Base-by-base conservation (phyloP, 371 early-diverging fungal genomes). In the Lichtheimia ramosa region DNA sequence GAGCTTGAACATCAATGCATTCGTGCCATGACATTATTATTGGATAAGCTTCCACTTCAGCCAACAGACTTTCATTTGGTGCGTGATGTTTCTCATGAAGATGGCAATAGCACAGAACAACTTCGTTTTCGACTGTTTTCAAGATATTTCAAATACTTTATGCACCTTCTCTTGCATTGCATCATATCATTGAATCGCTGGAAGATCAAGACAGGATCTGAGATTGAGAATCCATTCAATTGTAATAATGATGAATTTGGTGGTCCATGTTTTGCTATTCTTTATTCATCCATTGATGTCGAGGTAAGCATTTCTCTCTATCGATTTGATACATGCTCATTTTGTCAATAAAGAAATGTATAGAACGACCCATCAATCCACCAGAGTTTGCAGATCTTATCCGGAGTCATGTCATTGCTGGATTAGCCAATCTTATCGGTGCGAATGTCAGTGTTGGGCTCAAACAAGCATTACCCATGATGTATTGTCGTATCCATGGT, bases 381-480 rank as follows among this genome's bases (percentile, higher is more conserved):
- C n/a, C n/a, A 1, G 46, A 46, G 10, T 46, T 46, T 46, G 46
- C 46, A n/a, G n/a, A 46, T 16, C 46, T 46, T 16, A 46, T 46
- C 10, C 46, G 21, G 2, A 10, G 21, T 14, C 46, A 16, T 27
- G 24, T 49, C 2, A 91, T 95, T 65, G 76, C 89, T 51, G 92
- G 92, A 0, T 69, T 96, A 50, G 90, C 94, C 20, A 91, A 94
- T 64, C 79, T 96, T 63, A 71, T 96, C 6, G 85, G 90, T 20
- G 90, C 92, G 15, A 96, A 96, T 71, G 84, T 95, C 48, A 94
- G 94, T 67, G 85, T 91, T 43, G 95, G 94, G 4, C 73, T 96
- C 49, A 88, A 89, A 64, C 90, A 86, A 69, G 92, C 94, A 43
- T 75, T 95, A 43, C 83, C 91, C 0, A 89, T 92, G 84, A 89